Base-by-base conservation (phyloP, 805 yeast species). In the Hagleromyces aurorensis region DNA sequence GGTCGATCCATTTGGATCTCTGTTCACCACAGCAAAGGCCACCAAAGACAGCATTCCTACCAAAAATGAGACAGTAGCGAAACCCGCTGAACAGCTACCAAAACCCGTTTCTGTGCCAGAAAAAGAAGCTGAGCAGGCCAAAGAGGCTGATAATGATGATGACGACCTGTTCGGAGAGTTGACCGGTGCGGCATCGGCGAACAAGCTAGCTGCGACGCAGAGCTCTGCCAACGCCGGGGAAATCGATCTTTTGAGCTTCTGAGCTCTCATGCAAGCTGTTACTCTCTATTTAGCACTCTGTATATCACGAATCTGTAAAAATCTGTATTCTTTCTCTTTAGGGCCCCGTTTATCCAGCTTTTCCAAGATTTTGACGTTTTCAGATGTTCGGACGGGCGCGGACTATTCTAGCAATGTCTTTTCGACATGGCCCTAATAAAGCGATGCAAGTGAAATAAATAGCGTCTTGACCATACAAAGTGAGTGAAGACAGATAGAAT, bases 1-100 rank as follows among this genome's bases (percentile, higher is more conserved):
- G 31, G 64, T 62, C 36, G 91, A 81, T 48, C 80, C 87, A 1
- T 81, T 81, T 55, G 77, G 87, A 14, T 74, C 81, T 3, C 61
- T 81, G 40, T 75, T 81, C 44, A 62, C 72, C 6, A 57, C 72
- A 16, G 93, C 93, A 5, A 75, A 79, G 48, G 22, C 29, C 56
- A 61, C 42, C 40, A 17, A 40, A 19, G 27, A 28, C 6, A 13
- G 19, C 9, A 34, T 25, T 1, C 14, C 26, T 1, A 19, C 24
- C 13, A 18, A 30, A 17, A 25, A 27, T 16, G 19, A 27, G 11
- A 19, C 33, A 17, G 17, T 7, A n/a, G 10, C 20, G 9, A 25
- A 19, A 12, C 8, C 19, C 22, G 25, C 20, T 29, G 36, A 37
- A 13, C 35, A 35, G 23, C 47, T 34, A 12, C 17, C 13, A 8